A percentile compares a stretch with the other conserved stretches of the same genome.
These are phyloP conservation scores for Sporothrix schenckii DNA, from an alignment of 2,329 filamentous ascomycete species.

Conservation along the genomic window DNA sequence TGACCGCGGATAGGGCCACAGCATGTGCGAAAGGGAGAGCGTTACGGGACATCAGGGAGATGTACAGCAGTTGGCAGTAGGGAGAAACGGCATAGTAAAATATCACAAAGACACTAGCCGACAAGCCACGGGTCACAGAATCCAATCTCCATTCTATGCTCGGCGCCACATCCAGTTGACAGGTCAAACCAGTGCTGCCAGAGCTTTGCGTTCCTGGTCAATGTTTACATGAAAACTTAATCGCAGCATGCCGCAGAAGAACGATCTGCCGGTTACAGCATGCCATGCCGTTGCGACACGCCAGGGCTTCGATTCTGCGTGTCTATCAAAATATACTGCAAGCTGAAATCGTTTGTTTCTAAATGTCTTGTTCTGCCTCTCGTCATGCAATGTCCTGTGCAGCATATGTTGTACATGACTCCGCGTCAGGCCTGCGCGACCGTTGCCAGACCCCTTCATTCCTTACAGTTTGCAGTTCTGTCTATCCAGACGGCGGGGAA, in stretches of 20 bases:
- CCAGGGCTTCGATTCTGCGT: neutral
- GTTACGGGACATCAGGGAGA: constrained; percentile 7
- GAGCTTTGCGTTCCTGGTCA: neutral
- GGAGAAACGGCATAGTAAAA: neutral
- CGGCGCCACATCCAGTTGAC: neutral
- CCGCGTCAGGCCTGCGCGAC: neutral
- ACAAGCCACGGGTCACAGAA: neutral
- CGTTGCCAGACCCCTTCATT: constrained; percentile 5
- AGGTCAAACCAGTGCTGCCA: neutral
- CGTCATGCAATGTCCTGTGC: neutral
- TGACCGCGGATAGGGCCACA: constrained; percentile 23
- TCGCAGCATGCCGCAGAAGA: constrained; percentile 9
- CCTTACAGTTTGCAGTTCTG: neutral
- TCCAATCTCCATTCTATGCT: neutral
- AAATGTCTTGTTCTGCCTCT: neutral
- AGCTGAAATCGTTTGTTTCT: neutral
- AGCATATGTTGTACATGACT: neutral
- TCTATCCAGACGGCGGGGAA: neutral
- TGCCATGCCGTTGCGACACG: neutral
- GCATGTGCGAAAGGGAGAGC: neutral
- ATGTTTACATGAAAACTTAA: constrained; percentile 2
- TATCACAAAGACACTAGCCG: neutral
- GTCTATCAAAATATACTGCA: neutral
- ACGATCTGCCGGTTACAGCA: constrained; percentile 12
- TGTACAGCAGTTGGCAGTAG: neutral